Base-by-base conservation (phyloP, 2,329 filamentous ascomycete genomes). In the Aspergillus quadricinctus region DNA sequence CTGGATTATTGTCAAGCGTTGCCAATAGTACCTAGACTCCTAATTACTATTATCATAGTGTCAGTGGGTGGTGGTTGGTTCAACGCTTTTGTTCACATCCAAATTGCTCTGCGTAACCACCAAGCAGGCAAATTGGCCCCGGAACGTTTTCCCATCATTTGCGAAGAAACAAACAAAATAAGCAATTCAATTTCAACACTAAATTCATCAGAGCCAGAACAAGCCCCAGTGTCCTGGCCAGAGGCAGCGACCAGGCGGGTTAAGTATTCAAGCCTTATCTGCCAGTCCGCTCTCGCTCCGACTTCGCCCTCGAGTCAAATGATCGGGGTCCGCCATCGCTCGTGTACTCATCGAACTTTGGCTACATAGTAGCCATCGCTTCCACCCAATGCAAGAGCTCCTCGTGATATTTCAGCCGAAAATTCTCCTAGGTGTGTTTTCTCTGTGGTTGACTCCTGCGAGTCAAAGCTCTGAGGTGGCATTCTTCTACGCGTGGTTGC, bases 221-320 rank as follows among this genome's bases (percentile, higher is more conserved):
- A 46, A 46, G 40, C 4, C 19, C 40, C 40, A 43, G 8, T 43
- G 31, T n/a, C 40, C n/a, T 11, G 35, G 51, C 48, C 51, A 53
- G 51, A 53, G 43, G 43, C 48, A 53, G 54, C 35, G 54, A 51
- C 50, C 51, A 21, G 28, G 21, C 27, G 28, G 17, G 41, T 56
- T 56, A 58, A 56, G 53, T 56, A 58, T 51, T 48, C 50, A 31
- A n/a, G 43, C 54, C 50, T 58, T 56, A 56, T 56, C 51, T 23
- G 45, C 57, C 48, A 54, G 57, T 31, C 53, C 35, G 51, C 54
- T 50, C 49, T 46, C 21, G 43, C 43, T 54, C 57, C 54, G 54
- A 58, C 54, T 56, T 57, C 57, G 56, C 56, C 40, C 52, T 50
- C 46, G 27, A 17, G 29, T 46, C 43, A 27, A n/a, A 21, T 10